Evolutionary conservation across 306 rosid genomes (phyloP), one percentile per base, ranked within the genome.

Genomic region (Glycyrrhiza uralensis): DNA sequence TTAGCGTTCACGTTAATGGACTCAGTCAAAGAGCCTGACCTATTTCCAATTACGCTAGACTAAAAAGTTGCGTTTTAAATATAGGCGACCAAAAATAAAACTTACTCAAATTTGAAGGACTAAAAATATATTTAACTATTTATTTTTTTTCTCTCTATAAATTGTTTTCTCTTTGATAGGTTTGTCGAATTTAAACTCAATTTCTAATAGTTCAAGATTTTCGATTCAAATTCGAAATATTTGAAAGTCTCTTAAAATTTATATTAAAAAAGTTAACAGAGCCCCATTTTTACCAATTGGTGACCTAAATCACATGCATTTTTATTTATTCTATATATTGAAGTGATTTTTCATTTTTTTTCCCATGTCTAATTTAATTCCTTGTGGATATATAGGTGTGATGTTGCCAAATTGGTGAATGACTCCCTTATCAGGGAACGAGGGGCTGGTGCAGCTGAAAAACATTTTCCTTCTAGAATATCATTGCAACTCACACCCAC

Each of bases 381-480:
- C 3, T 65, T 26, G 7, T 36, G 26, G 18, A 45, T 20, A 13
- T 29, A 59, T 50, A 93, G 98, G 76, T 91, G 96, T 75, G 94
- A 87, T 65, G 79, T 94, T 15, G 54, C 80, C 1, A 84, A 80
- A 60, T 86, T 94, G 52, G 96, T 91, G 80, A 89, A 81, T 49
- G 92, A 91, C 4, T 73, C 72, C 10, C 89, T 91, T 0, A 30
- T 89, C 76, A 83, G 57, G 0, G 83, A 85, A 70, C 62, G 83
- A 79, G 97, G 98, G 2, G 86, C 88, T 0, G 91, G 88, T 0
- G 41, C 79, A 45, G 61, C 80, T 7, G 97, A 94, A 26, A 94
- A 94, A 44, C 97, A 94, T 39, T 94, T 94, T 12, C 97, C 97
- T 0, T 91, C 98, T 0, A 66, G 97, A 82, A 85, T 94, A 59